Percentiles rank a stretch among this genome's conserved stretches.
phyloP scores from a whole-genome alignment of 768 basidiomycete species.

The Thelephora aurantiotincta region DNA sequence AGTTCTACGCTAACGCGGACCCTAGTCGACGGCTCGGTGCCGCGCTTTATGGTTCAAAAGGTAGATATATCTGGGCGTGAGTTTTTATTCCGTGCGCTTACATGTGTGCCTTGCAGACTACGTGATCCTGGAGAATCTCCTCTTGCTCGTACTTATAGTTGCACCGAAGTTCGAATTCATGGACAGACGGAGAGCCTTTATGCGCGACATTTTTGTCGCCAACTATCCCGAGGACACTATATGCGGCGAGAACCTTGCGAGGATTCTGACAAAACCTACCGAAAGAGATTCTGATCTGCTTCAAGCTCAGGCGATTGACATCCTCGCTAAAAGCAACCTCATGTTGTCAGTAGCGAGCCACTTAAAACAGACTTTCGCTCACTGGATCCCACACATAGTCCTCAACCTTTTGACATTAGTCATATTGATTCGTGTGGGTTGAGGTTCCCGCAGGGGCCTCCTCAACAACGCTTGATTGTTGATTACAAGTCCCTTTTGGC shows the following conservation, averaged over 20 bases:
- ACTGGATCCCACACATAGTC: neutral
- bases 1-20: too few species aligned
- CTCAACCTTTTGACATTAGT: neutral
- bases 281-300: neutral
- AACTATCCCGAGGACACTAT: neutral
- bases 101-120: neutral
- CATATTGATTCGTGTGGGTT: neutral
- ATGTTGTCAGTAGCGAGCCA: neutral
- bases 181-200: neutral
- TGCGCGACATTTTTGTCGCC: neutral
- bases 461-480: neutral
- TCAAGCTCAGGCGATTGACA: neutral
- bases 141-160: neutral
- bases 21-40: neutral
- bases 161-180: neutral
- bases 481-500: neutral
- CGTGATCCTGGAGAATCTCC: neutral
- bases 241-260: neutral
- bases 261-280: neutral
- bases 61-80: neutral
- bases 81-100: too few species aligned
- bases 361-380: neutral
- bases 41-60: neutral
- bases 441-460: neutral
- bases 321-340: neutral